These are phyloP conservation scores for Colletotrichum zoysiae DNA, from an alignment of 2,329 filamentous ascomycete genomes.

Conservation along the genomic window DNA sequence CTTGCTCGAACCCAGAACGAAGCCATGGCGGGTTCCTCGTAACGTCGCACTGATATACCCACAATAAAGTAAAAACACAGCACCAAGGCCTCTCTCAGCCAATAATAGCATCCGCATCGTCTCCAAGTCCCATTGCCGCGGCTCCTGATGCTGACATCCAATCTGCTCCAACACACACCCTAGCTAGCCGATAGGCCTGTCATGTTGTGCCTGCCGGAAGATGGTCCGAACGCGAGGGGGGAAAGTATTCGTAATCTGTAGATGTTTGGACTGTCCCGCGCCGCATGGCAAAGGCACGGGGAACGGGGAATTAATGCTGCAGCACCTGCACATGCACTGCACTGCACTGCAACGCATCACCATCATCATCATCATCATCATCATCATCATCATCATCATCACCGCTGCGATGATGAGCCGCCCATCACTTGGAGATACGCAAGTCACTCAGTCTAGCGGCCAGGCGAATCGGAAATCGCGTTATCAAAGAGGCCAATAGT, in stretches of 20 bases:
- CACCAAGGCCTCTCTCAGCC: neutral
- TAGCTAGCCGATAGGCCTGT: neutral
- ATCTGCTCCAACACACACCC: neutral
- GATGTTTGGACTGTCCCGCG: neutral
- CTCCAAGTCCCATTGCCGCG: neutral
- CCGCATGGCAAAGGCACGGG: constrained; percentile 2
- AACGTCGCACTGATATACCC: neutral
- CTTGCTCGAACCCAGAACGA: neutral
- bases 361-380: too few relatives aligned
- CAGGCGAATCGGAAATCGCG: neutral
- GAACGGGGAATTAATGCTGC: neutral
- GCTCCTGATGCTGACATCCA: neutral
- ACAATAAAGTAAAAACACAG: neutral
- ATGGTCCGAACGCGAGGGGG: neutral
- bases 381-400: neutral
- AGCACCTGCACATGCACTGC: neutral
- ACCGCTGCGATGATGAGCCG: neutral
- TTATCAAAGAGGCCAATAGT: neutral
- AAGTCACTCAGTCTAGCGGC: neutral
- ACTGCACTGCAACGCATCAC: neutral
- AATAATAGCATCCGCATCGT: neutral
- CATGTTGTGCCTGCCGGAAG: neutral
- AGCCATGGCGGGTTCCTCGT: neutral
- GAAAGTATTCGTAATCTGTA: too few relatives aligned
- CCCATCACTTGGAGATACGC: neutral